These are phyloP conservation scores for Parafenestella ontariensis DNA, from an alignment of 2,329 filamentous ascomycete genomes.

Conservation along the genomic window DNA sequence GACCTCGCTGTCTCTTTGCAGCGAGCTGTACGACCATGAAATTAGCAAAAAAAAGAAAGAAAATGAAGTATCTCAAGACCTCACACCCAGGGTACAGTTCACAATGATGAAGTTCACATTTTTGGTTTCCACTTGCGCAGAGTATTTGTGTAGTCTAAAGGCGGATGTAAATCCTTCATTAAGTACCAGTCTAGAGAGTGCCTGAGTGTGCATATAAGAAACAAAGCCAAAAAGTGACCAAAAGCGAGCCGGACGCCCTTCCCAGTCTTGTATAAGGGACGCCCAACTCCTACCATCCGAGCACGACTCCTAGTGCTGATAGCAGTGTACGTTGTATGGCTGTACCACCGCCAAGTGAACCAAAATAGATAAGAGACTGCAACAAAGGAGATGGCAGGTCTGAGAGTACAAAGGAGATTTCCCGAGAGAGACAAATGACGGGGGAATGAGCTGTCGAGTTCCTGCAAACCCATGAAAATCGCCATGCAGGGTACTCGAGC, in stretches of 20 bases:
- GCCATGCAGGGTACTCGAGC: slow-evolving; percentile 35
- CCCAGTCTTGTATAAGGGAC: slow-evolving; percentile 40
- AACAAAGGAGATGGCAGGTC: slow-evolving; percentile 34
- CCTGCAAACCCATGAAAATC: slow-evolving; percentile 32
- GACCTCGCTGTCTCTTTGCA: background rate
- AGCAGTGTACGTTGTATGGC: slow-evolving; percentile 19
- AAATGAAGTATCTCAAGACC: background rate
- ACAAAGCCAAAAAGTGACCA: slow-evolving; percentile 26
- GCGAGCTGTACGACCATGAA: no score
- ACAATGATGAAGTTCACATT: slow-evolving; percentile 27
- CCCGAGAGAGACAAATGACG: slow-evolving; percentile 20
- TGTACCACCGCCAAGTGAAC: slow-evolving; percentile 17
- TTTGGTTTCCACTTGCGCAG: slow-evolving; percentile 40
- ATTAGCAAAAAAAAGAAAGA: no score
- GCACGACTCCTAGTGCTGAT: slow-evolving; percentile 13
- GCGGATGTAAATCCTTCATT: slow-evolving; percentile 51
- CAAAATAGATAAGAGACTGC: slow-evolving; percentile 31
- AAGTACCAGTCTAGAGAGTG: slow-evolving; percentile 50
- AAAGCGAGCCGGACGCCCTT: slow-evolving; percentile 39
- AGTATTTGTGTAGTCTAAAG: slow-evolving; percentile 43
- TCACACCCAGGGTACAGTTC: background rate
- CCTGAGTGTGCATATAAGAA: slow-evolving; percentile 33
- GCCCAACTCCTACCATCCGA: slow-evolving; percentile 41
- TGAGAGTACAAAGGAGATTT: slow-evolving; percentile 32
- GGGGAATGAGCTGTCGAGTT: slow-evolving; percentile 19